A percentile compares a stretch with the other conserved stretches of the same genome.
Conservation (phyloP, 306 rosid species). For the Luffa acutangula region DNA sequence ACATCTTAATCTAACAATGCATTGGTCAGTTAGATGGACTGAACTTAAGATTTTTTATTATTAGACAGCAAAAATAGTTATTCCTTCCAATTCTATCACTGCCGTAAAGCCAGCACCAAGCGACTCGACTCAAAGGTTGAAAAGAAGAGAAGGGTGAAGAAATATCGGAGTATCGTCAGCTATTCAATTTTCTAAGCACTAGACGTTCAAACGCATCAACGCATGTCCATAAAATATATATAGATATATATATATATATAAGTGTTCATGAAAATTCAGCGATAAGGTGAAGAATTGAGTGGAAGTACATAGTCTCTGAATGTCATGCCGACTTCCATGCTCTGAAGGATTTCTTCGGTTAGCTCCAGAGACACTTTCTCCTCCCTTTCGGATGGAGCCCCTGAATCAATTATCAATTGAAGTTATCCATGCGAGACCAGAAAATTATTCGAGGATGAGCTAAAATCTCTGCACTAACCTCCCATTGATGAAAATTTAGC, state of each 20-base stretch:
- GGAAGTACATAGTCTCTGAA: constrained; percentile 76
- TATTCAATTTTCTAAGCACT: not conserved
- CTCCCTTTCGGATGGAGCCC: constrained; percentile 63
- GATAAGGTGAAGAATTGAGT: not conserved
- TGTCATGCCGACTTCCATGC: constrained; percentile 98
- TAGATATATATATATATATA: too few relatives aligned
- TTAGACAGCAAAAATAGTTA: not conserved
- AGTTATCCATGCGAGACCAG: not conserved
- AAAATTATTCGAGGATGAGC: not conserved
- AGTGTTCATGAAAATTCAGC: not conserved
- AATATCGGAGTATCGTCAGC: not conserved
- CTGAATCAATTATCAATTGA: constrained; percentile 10
- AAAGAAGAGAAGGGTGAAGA: not conserved
- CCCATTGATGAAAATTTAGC: constrained; percentile 5
- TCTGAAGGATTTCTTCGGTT: constrained; percentile 82
- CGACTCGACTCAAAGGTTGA: not conserved
- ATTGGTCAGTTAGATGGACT: not conserved
- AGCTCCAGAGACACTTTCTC: constrained; percentile 88
- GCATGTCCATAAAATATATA: not conserved
- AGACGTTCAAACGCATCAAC: not conserved
- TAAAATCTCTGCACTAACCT: not conserved
- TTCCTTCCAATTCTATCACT: not conserved
- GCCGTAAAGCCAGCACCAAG: not conserved
- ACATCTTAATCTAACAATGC: not conserved
- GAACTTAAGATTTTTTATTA: not conserved